Evolutionary conservation across 2,329 filamentous ascomycete species (phyloP), one percentile per base, ranked within the genome.

Genomic region (Cordyceps cateniannulata): DNA sequence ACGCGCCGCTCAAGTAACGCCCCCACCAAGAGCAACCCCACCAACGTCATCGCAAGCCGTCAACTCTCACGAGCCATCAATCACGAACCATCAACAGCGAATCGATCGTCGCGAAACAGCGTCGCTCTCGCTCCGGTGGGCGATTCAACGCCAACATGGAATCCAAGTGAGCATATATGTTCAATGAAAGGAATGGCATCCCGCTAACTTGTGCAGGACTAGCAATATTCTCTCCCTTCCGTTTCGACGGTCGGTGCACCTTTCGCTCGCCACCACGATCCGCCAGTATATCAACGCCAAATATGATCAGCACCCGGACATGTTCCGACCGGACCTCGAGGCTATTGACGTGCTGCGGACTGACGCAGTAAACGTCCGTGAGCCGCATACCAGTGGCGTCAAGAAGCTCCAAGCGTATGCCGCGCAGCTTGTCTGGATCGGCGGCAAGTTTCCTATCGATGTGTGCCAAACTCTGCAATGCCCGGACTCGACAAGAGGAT

Each of bases 281-380:
- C 91, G 90, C 65, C 88, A 95, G 72, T 98, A 99, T 78, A 98
- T 99, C 70, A 96, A 92, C 63, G 88, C 86, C 74, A 97, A 98
- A 81, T 98, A 98, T 87, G 93, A 98, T 75, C 95, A 99, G 73
- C 93, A 96, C 72, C 93, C 95, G 38, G 92, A 97, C 74, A 96
- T 96, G 88, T 99, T 99, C 75, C 85, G 86, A 64, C 84, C 90
- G 65, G 95, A 99, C 77, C 85, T 86, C 62, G 86, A 93, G 70
- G 84, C 89, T 65, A 92, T 99, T 69, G 92, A 98, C 71, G 80
- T 85, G 53, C 78, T 98, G 62, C 87, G 95, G 5, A 84, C 84
- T 64, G 90, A 96, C 72, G 95, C 95, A n/a, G 81, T 96, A 60
- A 91, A 92, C 72, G 89, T 95, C 2, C 85, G 89, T 62, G 95